Conservation (phyloP, 495 filamentous ascomycete species). For the Ramalina peruviana region DNA sequence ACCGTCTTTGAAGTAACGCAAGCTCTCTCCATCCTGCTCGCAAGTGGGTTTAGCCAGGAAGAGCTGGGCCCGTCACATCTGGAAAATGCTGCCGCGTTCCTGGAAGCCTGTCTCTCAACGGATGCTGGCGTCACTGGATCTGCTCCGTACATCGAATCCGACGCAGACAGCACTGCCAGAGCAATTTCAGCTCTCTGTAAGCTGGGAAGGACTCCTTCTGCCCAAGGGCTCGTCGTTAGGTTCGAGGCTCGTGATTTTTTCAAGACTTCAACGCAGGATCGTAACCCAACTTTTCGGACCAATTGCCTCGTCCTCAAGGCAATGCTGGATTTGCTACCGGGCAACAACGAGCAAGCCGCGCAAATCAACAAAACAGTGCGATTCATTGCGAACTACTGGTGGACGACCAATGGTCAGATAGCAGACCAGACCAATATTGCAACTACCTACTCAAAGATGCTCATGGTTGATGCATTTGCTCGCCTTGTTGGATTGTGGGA, state of each 20-base stretch:
- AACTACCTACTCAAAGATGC: slow-evolving; percentile 8
- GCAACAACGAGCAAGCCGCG: slow-evolving; percentile 4
- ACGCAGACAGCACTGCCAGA: slow-evolving; percentile 37
- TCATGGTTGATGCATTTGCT: slow-evolving; percentile 10
- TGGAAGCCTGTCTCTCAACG: slow-evolving; percentile 12
- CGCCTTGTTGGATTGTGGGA: slow-evolving; percentile 7
- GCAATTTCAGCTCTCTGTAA: slow-evolving; percentile 22
- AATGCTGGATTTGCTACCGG: slow-evolving; percentile 13
- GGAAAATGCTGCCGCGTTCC: slow-evolving; percentile 11
- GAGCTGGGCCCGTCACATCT: slow-evolving; percentile 2
- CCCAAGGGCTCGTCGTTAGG: slow-evolving; percentile 19
- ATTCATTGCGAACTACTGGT: slow-evolving; percentile 9
- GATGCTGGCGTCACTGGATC: slow-evolving; percentile 15
- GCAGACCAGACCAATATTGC: slow-evolving; percentile 8
- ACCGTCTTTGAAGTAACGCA: slow-evolving; percentile 29
- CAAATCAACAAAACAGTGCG: slow-evolving; percentile 9
- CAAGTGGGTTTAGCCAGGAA: slow-evolving; percentile 1
- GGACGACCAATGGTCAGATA: slow-evolving; percentile 11
- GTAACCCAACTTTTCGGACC: slow-evolving; percentile 26
- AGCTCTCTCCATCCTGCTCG: slow-evolving; percentile 13
- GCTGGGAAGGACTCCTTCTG: slow-evolving; percentile 14
- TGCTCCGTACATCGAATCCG: slow-evolving; percentile 22
- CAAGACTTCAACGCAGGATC: slow-evolving; percentile 26
- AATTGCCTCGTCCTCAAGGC: slow-evolving; percentile 32
- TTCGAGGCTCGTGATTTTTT: slow-evolving; percentile 25